phyloP scores from a whole-genome alignment of 169 alveolate genomes.

The Eimeria mitis region DNA sequence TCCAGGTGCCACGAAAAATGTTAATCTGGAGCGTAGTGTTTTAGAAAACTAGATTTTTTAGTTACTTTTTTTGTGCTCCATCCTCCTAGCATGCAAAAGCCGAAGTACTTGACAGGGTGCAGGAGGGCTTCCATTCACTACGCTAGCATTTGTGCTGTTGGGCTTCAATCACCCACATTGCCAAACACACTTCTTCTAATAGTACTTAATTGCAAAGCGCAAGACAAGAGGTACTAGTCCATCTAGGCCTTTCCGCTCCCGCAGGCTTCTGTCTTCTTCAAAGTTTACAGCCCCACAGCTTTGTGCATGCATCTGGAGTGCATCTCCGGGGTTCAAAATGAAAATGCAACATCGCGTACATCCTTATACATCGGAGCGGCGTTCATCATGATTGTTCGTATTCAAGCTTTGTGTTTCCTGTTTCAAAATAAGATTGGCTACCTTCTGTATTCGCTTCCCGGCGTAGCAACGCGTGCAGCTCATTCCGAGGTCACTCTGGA shows the following conservation, averaged over 20 bases:
- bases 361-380: not conserved
- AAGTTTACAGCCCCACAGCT: slow-evolving; percentile 10
- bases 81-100: too few species aligned
- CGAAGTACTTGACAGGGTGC: not conserved
- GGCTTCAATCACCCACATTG: not conserved
- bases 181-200: not conserved
- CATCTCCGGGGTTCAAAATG: slow-evolving; percentile 1
- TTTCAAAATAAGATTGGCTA: not conserved
- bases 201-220: not conserved
- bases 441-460: not conserved
- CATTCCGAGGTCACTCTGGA: not conserved
- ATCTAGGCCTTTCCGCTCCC: too few species aligned
- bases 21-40: too few species aligned
- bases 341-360: not conserved
- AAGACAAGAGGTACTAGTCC: not conserved
- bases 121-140: not conserved
- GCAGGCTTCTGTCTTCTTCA: not conserved
- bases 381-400: not conserved
- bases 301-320: slow-evolving; percentile 48
- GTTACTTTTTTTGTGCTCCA: too few species aligned
- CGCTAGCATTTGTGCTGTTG: not conserved
- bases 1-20: not conserved
- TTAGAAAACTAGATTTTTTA: not conserved
- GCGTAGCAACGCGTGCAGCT: not conserved
- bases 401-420: not conserved